Conservation (phyloP, 257 asterid species). For the Thymus quinquecostatus region DNA sequence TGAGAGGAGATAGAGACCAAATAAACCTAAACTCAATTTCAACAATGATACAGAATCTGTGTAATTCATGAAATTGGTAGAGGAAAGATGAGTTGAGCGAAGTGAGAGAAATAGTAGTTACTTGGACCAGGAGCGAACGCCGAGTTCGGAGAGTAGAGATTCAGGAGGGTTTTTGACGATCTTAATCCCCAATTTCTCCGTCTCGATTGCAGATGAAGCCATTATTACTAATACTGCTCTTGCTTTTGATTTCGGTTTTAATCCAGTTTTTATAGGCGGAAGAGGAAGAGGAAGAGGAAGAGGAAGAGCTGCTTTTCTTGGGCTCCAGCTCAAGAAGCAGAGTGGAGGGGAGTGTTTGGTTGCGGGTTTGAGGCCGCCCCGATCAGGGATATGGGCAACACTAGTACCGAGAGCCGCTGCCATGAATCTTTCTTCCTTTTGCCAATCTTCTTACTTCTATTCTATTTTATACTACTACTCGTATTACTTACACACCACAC, state of each 20-base stretch:
- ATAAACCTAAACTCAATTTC: too few species aligned
- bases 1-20: too few species aligned
- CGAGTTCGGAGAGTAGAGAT: slow-evolving; percentile 71
- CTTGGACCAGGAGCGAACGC: slow-evolving; percentile 93
- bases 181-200: slow-evolving; percentile 66
- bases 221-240: slow-evolving; percentile 6
- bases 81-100: background rate
- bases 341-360: slow-evolving; percentile 41
- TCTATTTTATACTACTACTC: background rate
- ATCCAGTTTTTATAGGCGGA: background rate
- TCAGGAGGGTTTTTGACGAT: slow-evolving; percentile 70
- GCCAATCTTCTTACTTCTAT: background rate
- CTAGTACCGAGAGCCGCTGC: slow-evolving; percentile 22
- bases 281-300: background rate
- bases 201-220: slow-evolving; percentile 38
- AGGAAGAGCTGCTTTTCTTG: background rate
- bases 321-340: slow-evolving; percentile 10
- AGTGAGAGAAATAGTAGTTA: slow-evolving; percentile 13
- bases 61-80: background rate
- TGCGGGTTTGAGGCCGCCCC: slow-evolving; percentile 17
- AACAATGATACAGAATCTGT: too few species aligned
- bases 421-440: background rate
- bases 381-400: slow-evolving; percentile 13
- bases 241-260: background rate
- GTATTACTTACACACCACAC: background rate